Percentiles rank a stretch among this genome's conserved stretches.
phyloP scores from a whole-genome alignment of 495 filamentous ascomycete species.

The Thozetella sp. region DNA sequence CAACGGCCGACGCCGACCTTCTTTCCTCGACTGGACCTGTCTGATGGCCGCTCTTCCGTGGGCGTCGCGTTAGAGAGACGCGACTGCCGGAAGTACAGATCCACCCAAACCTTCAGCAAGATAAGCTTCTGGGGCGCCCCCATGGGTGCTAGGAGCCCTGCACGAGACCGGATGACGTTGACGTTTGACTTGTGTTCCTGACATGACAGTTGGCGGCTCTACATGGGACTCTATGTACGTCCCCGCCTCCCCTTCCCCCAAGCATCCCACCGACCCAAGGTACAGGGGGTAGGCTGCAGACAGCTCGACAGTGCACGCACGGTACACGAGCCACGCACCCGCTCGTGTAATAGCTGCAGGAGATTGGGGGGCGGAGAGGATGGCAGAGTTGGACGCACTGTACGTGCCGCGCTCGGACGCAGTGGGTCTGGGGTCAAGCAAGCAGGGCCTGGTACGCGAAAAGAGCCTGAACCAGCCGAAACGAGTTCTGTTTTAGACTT shows the following conservation, averaged over 20 bases:
- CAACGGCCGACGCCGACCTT: too few species aligned
- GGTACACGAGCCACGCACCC: neutral
- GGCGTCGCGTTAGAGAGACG: neutral
- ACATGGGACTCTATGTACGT: too few species aligned
- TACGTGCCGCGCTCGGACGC: neutral
- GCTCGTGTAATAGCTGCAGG: neutral
- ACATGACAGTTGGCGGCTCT: neutral
- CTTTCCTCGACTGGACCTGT: too few species aligned
- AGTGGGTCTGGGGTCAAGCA: neutral
- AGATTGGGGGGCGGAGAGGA: neutral
- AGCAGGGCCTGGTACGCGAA: too few species aligned
- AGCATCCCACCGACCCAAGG: too few species aligned
- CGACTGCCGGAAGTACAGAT: neutral
- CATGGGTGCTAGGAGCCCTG: neutral
- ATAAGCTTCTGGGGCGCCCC: neutral
- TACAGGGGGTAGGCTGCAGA: neutral
- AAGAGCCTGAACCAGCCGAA: conserved; percentile 4
- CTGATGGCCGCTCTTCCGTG: too few species aligned
- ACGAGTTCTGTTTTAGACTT: conserved; percentile 10
- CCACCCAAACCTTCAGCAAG: neutral
- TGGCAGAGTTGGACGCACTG: too few species aligned
- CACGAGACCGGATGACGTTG: neutral
- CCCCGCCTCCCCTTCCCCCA: too few species aligned
- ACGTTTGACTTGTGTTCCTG: neutral
- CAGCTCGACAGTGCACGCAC: neutral